phyloP scores from a whole-genome alignment of 495 filamentous ascomycete genomes.

The Neurospora pannonica region DNA sequence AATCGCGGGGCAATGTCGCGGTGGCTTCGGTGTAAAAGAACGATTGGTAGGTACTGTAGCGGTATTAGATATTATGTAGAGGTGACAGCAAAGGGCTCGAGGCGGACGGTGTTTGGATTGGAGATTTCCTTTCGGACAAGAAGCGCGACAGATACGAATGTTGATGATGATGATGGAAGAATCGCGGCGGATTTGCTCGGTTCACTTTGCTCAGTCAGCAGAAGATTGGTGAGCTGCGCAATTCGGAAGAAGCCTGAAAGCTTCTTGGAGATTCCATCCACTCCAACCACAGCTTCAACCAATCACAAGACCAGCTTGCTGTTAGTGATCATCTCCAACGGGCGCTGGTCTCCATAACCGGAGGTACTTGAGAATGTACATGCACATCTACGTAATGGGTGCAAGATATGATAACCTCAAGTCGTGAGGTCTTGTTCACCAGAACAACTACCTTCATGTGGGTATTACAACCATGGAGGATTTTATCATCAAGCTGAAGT shows the following conservation, averaged over 20 bases:
- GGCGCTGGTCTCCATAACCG: neutral
- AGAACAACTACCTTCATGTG: neutral
- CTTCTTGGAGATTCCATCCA: conserved; percentile 22
- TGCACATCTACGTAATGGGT: neutral
- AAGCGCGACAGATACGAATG: neutral
- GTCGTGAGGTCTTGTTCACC: neutral
- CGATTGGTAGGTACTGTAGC: neutral
- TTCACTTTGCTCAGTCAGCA: conserved; percentile 15
- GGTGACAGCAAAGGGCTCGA: neutral
- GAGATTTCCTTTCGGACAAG: neutral
- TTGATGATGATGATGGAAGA: neutral
- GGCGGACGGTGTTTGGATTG: neutral
- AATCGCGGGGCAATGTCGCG: neutral
- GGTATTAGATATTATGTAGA: neutral
- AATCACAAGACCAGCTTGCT: neutral
- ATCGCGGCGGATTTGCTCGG: neutral
- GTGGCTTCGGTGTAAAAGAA: neutral
- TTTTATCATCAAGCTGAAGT: neutral
- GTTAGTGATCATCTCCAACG: neutral
- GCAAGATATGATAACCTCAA: neutral
- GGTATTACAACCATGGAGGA: neutral
- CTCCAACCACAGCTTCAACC: neutral
- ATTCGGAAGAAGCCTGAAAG: neutral
- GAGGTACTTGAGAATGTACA: neutral
- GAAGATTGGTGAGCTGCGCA: neutral